Conservation (phyloP, 192 early-diverging fungal genomes). For the Spinellus fusiger region DNA sequence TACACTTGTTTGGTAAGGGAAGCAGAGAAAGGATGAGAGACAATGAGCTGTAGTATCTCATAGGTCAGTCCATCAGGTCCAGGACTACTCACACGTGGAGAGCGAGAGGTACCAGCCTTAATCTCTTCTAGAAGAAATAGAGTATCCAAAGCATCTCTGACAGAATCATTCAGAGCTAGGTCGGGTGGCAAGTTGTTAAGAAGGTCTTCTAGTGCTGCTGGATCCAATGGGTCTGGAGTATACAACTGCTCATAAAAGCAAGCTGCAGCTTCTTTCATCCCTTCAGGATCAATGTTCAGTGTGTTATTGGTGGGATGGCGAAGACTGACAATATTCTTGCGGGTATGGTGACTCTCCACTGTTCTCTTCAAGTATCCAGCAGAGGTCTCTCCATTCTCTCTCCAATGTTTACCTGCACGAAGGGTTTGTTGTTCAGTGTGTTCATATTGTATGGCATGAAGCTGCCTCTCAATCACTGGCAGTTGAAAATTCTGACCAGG, state of each 20-base stretch:
- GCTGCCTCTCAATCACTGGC: not conserved
- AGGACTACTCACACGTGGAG: conserved; percentile 6
- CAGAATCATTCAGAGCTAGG: not conserved
- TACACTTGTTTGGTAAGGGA: not conserved
- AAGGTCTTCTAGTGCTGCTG: not conserved
- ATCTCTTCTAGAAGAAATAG: not conserved
- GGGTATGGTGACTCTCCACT: not conserved
- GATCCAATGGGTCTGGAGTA: not conserved
- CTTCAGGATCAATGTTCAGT: not conserved
- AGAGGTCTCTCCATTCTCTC: not conserved
- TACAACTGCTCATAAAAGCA: not conserved
- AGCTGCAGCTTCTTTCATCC: not conserved
- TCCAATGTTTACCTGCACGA: not conserved
- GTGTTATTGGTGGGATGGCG: not conserved
- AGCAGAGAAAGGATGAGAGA: not conserved
- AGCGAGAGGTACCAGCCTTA: not conserved
- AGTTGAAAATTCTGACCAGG: not conserved
- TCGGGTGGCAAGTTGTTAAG: not conserved
- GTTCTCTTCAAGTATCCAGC: not conserved
- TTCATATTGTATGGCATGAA: not conserved
- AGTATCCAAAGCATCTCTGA: not conserved
- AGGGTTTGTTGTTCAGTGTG: not conserved
- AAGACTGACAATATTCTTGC: not conserved
- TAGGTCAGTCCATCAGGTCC: conserved; percentile 9
- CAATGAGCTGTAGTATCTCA: not conserved